Evolutionary conservation across 2,329 filamentous ascomycete genomes (phyloP).

Genomic region (Grosmannia penicillata): DNA sequence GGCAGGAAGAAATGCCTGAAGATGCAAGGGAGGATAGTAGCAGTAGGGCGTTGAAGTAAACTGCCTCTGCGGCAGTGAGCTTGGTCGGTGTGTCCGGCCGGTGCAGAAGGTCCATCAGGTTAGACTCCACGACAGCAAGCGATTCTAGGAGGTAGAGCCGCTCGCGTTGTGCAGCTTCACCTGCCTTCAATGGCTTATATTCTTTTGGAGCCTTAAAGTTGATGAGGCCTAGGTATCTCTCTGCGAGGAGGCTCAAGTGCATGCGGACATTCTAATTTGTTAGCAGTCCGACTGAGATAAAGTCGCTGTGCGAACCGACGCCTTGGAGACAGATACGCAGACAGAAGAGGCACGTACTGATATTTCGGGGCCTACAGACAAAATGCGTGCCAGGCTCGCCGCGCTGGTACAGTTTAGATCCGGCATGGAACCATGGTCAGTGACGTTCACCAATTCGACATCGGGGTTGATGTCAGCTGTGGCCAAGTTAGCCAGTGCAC

Average conservation of each 20-base stretch:
- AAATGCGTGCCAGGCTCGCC: conserved; percentile 24
- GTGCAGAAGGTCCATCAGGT: conserved; percentile 24
- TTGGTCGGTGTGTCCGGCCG: conserved; percentile 9
- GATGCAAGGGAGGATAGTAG: conserved; percentile 20
- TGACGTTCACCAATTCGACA: conserved; percentile 24
- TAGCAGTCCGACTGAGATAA: too few relatives aligned
- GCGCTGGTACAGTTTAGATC: conserved; percentile 25
- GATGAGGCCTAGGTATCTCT: conserved; percentile 36
- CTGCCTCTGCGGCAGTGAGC: conserved; percentile 26
- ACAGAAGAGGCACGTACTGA: conserved; percentile 24
- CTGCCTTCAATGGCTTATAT: conserved; percentile 30
- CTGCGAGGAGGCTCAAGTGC: conserved; percentile 32
- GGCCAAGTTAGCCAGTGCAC: too few relatives aligned
- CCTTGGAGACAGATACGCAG: background rate
- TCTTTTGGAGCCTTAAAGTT: conserved; percentile 31
- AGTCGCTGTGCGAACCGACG: too few relatives aligned
- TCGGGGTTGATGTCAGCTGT: conserved; percentile 27
- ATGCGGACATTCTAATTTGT: conserved; percentile 29
- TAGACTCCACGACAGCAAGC: conserved; percentile 25
- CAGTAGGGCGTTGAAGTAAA: conserved; percentile 28
- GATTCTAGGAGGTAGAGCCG: conserved; percentile 28
- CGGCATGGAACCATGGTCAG: conserved; percentile 38
- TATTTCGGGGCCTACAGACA: conserved; percentile 34
- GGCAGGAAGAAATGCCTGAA: conserved; percentile 11
- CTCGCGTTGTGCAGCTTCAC: conserved; percentile 24